Conservation (phyloP, 2,329 filamentous ascomycete species). For the Fusarium humuli region DNA sequence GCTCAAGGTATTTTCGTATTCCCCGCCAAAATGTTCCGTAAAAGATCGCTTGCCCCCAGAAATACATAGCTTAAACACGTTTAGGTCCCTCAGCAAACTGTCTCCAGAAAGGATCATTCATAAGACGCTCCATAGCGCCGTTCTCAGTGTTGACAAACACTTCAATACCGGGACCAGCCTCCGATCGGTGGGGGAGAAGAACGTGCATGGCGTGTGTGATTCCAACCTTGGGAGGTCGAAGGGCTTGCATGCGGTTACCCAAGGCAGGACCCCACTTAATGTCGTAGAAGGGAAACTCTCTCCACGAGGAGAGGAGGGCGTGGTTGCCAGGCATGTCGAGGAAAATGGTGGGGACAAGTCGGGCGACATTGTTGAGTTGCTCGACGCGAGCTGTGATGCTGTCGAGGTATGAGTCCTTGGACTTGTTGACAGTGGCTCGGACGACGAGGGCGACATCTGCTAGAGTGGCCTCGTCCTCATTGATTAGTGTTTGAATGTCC, state of each 20-base stretch:
- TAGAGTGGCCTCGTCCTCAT: not conserved
- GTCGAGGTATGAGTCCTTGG: not conserved
- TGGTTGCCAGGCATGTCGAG: constrained; percentile 20
- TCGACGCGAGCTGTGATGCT: constrained; percentile 1
- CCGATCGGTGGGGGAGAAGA: not conserved
- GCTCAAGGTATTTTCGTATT: not conserved
- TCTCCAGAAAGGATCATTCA: constrained; percentile 2
- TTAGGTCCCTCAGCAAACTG: not conserved
- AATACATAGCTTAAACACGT: not conserved
- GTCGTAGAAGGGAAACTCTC: constrained; percentile 21
- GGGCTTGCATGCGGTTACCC: not conserved
- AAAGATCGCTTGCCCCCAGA: not conserved
- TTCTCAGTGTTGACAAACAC: constrained; percentile 14
- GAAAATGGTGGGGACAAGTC: constrained; percentile 2
- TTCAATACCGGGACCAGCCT: constrained; percentile 10
- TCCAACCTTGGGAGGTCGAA: constrained; percentile 5
- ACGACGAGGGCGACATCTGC: constrained; percentile 14
- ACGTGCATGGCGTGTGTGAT: constrained; percentile 20
- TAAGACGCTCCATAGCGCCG: not conserved
- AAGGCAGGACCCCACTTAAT: constrained; percentile 16
- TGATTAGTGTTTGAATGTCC: constrained; percentile 9
- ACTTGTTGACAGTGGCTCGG: constrained; percentile 14
- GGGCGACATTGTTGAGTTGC: not conserved
- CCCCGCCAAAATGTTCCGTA: not conserved
- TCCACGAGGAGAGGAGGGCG: constrained; percentile 12